phyloP scores from a whole-genome alignment of 768 basidiomycete species.

The Gymnopilus dilepis region DNA sequence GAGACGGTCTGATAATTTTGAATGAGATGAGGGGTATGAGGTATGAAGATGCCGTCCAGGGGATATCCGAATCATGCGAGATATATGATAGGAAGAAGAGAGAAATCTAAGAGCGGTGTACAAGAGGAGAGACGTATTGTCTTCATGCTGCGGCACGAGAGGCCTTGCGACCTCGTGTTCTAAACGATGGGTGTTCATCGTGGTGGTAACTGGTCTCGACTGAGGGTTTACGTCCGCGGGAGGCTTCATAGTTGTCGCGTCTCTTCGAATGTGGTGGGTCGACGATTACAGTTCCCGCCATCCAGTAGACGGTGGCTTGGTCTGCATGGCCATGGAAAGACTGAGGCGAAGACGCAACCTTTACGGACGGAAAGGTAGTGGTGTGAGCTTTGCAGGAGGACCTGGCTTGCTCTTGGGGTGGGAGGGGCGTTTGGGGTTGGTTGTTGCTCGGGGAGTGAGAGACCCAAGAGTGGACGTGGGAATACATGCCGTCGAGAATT shows the following conservation, averaged over 20 bases:
- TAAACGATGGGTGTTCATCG: conserved; percentile 40
- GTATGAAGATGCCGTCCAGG: conserved; percentile 20
- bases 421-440: conserved; percentile 29
- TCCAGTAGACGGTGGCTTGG: conserved; percentile 28
- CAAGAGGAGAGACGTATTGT: conserved; percentile 7
- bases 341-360: conserved; percentile 22
- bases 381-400: conserved; percentile 32
- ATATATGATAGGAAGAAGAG: conserved; percentile 14
- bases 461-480: conserved; percentile 53
- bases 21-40: conserved; percentile 14
- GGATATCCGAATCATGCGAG: conserved; percentile 22
- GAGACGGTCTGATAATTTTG: conserved; percentile 9
- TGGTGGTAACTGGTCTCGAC: conserved; percentile 17
- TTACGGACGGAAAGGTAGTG: conserved; percentile 18
- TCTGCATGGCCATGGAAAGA: conserved; percentile 24
- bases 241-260: background rate
- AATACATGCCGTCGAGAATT: conserved; percentile 42
- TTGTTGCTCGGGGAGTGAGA: conserved; percentile 37
- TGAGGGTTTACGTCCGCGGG: conserved; percentile 17
- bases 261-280: conserved; percentile 11
- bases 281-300: conserved; percentile 23
- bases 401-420: conserved; percentile 21
- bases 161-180: conserved; percentile 47
- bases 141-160: conserved; percentile 42
- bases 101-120: conserved; percentile 18